Evolutionary conservation across 1,284 basidiomycete genomes (phyloP), one percentile per base, ranked within the genome.

Genomic region (Caloboletus inedulis): DNA sequence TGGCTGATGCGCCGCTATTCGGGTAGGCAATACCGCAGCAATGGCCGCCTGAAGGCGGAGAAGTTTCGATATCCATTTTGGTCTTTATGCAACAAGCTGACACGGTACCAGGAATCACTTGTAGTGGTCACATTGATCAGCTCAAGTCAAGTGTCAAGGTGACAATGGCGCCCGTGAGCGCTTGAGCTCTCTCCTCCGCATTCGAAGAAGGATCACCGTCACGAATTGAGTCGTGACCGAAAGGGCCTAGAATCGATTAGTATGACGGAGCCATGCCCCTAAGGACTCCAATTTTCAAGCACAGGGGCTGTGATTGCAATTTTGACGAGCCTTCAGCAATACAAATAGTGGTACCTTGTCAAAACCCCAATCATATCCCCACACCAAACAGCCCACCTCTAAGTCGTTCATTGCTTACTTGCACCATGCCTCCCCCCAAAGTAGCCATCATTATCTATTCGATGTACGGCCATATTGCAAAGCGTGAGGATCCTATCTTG

Each of bases 391-490:
- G n/a, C n/a, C n/a, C 51, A 12, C 53, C 53, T 49, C 43, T 21
- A 18, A 25, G 19, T 33, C 8, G 9, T 21, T 31, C 37, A 47
- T 7, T 18, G 27, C 33, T 40, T 37, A 13, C 14, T 31, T 23
- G 8, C 43, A 51, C 31, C 36, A 72, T 72, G 63, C 51, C 65
- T 43, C 49, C 51, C 1, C 62, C 62, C 1, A 72, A 67, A 55
- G 69, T 80, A 54, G 78, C 73, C 29, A 76, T 80, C 53, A 60
- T 75, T 56, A 76, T 77, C 62, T 81, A 82, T 68, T 69, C 73
- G 21, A 71, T 76, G 64, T 78, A 74, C 58, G 79, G 78, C 19
- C 80, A 82, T 61, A 71, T 79, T 54, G 69, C 66, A 51, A 69
- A 68, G 49, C 51, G 74, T 75, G 50, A 31, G 71, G 52, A 16